Base-by-base conservation (phyloP, 495 filamentous ascomycete genomes). In the Penicillium goetzii region DNA sequence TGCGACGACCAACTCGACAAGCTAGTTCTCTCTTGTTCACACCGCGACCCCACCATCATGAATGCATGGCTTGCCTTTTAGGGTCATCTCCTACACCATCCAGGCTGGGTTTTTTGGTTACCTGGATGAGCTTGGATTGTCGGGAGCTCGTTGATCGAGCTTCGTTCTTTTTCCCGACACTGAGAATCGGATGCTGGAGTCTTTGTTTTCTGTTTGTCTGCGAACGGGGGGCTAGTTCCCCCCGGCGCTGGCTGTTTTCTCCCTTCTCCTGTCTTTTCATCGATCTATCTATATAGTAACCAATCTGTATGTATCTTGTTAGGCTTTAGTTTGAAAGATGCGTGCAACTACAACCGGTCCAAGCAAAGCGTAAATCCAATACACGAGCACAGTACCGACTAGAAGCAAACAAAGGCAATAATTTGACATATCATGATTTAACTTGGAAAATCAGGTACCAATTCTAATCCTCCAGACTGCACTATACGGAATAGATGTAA, bases 21-120 rank as follows among this genome's bases (percentile, higher is more conserved):
- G 33, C 23, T 41, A 26, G 33, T 33, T 30, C 19, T 59, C 49
- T 40, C 26, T 51, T 58, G 41, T 19, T n/a, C 17, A 26, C 23
- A 30, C 41, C 58, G 32, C 14, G 41, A 62, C 38, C 43, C 60
- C 50, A 58, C 33, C n/a, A 21, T 25, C 17, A 60, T 36, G 56
- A 9, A 32, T 55, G 14, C 62, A 55, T 63, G 60, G 63, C 45
- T 61, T 65, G 61, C 62, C 45, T 63, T 67, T 71, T 80, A 82
- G 82, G 82, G 57, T 80, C 80, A 82, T 80, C 77, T 75, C 81
- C 82, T 83, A 82, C 15, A 58, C 70, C 63, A 74, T 78, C 71
- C 73, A 69, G 79, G 76, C 78, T 80, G 79, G 73, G 58, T 60
- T 69, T 68, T 62, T 66, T 66, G 33, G 69, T 76, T 71, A 58